These are phyloP conservation scores for Stemphylium vesicarium DNA, from an alignment of 2,329 filamentous ascomycete genomes.

Conservation along the genomic window DNA sequence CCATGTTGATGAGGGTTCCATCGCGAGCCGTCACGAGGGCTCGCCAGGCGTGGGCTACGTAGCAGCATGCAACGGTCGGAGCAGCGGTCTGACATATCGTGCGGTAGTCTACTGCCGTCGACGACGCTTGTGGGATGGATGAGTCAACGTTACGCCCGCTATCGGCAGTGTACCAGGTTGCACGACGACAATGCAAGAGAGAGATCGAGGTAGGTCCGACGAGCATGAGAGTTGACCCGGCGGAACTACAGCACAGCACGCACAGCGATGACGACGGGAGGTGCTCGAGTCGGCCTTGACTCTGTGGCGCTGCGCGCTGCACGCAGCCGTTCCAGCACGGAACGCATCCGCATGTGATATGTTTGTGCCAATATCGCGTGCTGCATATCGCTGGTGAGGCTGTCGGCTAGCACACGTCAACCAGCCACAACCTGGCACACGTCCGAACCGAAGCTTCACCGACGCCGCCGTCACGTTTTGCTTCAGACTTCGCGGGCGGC, in stretches of 20 bases:
- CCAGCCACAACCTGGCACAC: constrained; percentile 20
- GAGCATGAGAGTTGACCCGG: constrained; percentile 1
- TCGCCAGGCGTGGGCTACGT: constrained; percentile 11
- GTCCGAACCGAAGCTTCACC: constrained; percentile 21
- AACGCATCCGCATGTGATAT: constrained; percentile 19
- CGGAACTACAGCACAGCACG: background rate
- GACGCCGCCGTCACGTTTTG: background rate
- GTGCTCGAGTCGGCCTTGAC: constrained; percentile 4
- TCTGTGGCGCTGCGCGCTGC: constrained; percentile 21
- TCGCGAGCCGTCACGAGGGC: constrained; percentile 20
- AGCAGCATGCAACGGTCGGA: constrained; percentile 22
- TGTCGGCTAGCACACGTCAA: constrained; percentile 15
- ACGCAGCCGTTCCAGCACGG: constrained; percentile 30
- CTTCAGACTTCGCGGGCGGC: constrained; percentile 14
- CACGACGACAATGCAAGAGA: constrained; percentile 11
- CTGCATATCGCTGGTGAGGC: constrained; percentile 35
- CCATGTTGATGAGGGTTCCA: constrained; percentile 31
- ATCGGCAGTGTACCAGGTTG: constrained; percentile 5
- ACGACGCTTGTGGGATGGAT: constrained; percentile 20
- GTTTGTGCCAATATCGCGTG: constrained; percentile 34
- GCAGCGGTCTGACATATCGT: constrained; percentile 34
- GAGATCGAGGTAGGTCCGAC: constrained; percentile 10
- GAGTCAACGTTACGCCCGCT: background rate
- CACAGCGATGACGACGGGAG: constrained; percentile 18
- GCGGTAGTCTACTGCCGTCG: constrained; percentile 5